These are phyloP conservation scores for Aquilaria sinensis DNA, from an alignment of 345 rosid genomes.

Conservation along the genomic window DNA sequence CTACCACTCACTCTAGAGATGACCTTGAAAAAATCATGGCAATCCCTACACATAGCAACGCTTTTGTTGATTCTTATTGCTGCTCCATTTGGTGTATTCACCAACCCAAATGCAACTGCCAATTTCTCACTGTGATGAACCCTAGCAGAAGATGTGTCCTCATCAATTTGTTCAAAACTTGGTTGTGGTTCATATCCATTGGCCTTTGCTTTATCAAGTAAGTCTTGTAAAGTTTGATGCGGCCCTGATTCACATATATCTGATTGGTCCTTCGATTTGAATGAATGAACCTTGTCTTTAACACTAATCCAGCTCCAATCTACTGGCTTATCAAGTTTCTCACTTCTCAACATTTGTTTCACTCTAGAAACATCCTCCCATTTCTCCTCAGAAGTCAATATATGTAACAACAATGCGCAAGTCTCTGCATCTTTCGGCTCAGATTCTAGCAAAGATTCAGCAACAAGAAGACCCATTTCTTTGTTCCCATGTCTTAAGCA, in stretches of 20 bases:
- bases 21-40: constrained; percentile 42
- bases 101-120: constrained; percentile 47
- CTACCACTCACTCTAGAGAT: constrained; percentile 27
- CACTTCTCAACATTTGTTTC: constrained; percentile 29
- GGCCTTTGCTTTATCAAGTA: constrained; percentile 25
- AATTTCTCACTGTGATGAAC: constrained; percentile 39
- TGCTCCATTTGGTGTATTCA: constrained; percentile 24
- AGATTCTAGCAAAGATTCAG: constrained; percentile 40
- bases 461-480: constrained; percentile 38
- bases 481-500: constrained; percentile 31
- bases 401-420: constrained; percentile 24
- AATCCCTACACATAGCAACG: constrained; percentile 32
- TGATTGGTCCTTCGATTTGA: constrained; percentile 21
- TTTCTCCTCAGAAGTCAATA: constrained; percentile 28
- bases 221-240: constrained; percentile 27
- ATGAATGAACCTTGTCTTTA: constrained; percentile 31
- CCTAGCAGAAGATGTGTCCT: constrained; percentile 14
- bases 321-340: constrained; percentile 15
- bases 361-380: constrained; percentile 37
- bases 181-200: constrained; percentile 18
- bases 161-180: constrained; percentile 14
- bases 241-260: neutral
- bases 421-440: constrained; percentile 29
- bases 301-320: constrained; percentile 58
- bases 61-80: constrained; percentile 33